Evolutionary conservation across 2,329 filamentous ascomycete species (phyloP), one percentile per base, ranked within the genome.

Genomic region (Neonectria sp.): DNA sequence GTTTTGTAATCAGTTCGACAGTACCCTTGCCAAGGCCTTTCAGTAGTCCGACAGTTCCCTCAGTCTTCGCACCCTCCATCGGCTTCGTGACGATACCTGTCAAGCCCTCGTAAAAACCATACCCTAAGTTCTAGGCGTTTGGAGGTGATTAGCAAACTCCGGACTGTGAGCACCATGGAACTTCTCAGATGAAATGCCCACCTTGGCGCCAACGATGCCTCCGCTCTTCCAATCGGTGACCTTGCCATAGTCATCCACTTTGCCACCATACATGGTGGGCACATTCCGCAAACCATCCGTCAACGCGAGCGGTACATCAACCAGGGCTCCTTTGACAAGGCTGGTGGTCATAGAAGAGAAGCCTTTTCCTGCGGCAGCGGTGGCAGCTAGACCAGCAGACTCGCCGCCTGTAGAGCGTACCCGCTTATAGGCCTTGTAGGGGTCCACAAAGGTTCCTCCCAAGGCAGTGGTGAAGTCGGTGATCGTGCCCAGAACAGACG

Each of bases 41-140:
- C 12, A 40, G 33, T 2, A 40, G 13, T 6, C 52, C 52, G 1
- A 55, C n/a, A 21, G n/a, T 15, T 21, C 52, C 52, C 35, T 53
- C 51, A 9, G n/a, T 11, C 52, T 55, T 55, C 3, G 52, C 52
- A 6, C 52, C 55, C 4, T 58, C 55, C 13, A 48, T 35, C 12
- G 55, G 55, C 11, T 58, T 58, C 5, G 55, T 33, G 8, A 58
- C 55, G 13, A 58, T 12, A 2, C 55, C 55, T 24, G 55, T 58
- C 11, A 58, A 29, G 4, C 37, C 55, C 3, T 55, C 9, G 35
- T 55, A 55, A 15, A 55, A 55, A 6, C 52, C 35, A 15, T 11
- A 13, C 15, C 52, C 52, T 27, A 55, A 55, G 33, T 27, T 43
- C 52, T 55, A 21, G 15, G 21, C 21, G 21, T 21, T 21, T 21